Conservation (phyloP, 257 asterid genomes). For the Solanum neorickii region DNA sequence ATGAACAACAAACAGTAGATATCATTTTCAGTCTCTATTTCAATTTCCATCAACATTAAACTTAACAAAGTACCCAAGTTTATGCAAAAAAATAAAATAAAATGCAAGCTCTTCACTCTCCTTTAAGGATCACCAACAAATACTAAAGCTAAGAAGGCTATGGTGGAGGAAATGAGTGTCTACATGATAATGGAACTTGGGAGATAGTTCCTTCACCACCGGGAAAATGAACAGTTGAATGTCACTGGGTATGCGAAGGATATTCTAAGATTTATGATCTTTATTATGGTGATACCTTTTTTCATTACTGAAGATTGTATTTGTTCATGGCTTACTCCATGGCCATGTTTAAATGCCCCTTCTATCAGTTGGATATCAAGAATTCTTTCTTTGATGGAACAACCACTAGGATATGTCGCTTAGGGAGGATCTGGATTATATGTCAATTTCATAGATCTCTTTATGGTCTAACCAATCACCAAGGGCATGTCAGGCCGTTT, state of each 20-base stretch:
- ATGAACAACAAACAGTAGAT: background rate
- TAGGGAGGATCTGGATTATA: background rate
- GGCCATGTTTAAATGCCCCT: background rate
- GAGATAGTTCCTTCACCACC: background rate
- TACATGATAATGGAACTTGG: background rate
- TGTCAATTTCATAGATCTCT: background rate
- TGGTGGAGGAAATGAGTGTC: background rate
- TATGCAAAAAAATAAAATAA: background rate
- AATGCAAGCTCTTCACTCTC: background rate
- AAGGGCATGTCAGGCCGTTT: background rate
- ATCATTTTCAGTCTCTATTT: background rate
- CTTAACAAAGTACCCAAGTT: background rate
- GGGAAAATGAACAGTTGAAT: background rate
- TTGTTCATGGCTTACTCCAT: background rate
- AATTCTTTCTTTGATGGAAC: background rate
- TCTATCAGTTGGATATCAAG: background rate
- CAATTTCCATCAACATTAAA: background rate
- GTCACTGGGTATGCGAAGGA: background rate
- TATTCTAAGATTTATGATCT: background rate
- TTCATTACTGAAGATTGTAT: background rate
- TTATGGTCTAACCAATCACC: background rate
- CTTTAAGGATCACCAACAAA: background rate
- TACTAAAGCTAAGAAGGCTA: background rate
- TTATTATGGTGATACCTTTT: background rate
- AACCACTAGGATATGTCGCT: background rate